Evolutionary conservation across 768 basidiomycete genomes (phyloP).

Genomic region (Termitomyces sp.): DNA sequence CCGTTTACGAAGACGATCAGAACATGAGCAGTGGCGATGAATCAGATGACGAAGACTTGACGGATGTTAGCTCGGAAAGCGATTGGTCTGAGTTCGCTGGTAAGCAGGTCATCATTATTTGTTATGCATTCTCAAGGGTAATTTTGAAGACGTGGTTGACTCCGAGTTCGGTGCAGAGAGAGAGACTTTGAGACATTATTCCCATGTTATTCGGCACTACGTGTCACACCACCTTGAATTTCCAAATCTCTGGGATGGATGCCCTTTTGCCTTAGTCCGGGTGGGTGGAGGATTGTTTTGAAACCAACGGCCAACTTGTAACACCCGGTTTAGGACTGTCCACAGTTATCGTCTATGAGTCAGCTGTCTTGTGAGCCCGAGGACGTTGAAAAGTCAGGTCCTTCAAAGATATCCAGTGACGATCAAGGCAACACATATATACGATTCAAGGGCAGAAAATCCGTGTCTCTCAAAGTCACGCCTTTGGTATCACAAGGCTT

Average conservation of each 20-base stretch:
- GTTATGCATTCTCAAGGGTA: not conserved
- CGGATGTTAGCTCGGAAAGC: constrained; percentile 45
- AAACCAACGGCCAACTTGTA: not conserved
- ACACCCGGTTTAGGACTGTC: constrained; percentile 17
- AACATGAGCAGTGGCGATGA: constrained; percentile 67
- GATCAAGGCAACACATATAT: constrained; percentile 28
- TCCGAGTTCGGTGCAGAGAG: constrained; percentile 12
- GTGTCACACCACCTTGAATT: constrained; percentile 22
- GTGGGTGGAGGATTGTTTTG: constrained; percentile 23
- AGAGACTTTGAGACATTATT: constrained; percentile 39
- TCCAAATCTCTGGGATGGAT: constrained; percentile 39
- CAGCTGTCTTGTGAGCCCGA: not conserved
- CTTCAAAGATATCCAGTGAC: constrained; percentile 6
- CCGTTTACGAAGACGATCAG: constrained; percentile 36
- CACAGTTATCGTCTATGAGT: constrained; percentile 8
- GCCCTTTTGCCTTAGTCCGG: constrained; percentile 38
- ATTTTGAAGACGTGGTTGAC: constrained; percentile 9
- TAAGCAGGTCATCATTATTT: constrained; percentile 16
- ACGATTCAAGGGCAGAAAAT: constrained; percentile 33
- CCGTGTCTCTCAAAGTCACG: constrained; percentile 41
- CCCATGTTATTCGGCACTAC: constrained; percentile 44
- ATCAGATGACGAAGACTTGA: constrained; percentile 70
- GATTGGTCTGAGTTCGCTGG: constrained; percentile 41
- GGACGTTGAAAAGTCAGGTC: not conserved
- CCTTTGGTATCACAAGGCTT: constrained; percentile 46